Base-by-base conservation (phyloP, 257 asterid genomes). In the Solanum phureja region DNA sequence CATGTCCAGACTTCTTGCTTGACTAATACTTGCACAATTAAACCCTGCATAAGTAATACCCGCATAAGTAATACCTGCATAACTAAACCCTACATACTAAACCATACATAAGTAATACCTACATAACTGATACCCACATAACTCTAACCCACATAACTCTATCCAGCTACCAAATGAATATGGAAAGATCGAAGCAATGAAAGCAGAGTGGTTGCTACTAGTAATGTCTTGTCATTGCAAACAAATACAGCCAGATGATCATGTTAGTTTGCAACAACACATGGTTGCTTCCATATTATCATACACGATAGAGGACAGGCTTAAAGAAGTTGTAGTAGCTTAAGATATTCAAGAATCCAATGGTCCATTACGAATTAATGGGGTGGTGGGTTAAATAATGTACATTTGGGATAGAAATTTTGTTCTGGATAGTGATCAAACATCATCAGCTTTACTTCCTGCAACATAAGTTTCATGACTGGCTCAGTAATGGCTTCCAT, bases 381-480 rank as follows among this genome's bases (percentile, higher is more conserved):
- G 79, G 64, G 73, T 31, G 83, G 82, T 44, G 38, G 75, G 83
- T 88, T 88, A 35, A 66, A 87, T 92, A 91, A 91, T 92, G 90
- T 91, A 93, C 93, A 92, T 24, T 91, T 88, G 86, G 90, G 90
- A 92, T 84, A 33, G 83, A 86, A 64, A 19, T 87, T 46, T 34
- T 35, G 35, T 72, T 86, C 84, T 56, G 46, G 13, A 23, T 29
- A 14, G 58, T 86, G 86, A 88, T 90, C 88, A 93, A 83, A 66
- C 91, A 84, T 94, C 95, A 60, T 94, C 97, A 1, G 91, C 94
- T 86, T 93, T 95, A 88, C 95, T 95, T 86, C 96, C 97, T 72
- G 92, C 97, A 29, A 90, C 82, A 82, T 90, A 93, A 5, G 91
- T 89, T 72, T 93, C 98, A 38, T 90, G 97, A 73, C 91, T 91